phyloP scores from a whole-genome alignment of 345 rosid species.

The Excoecaria agallocha region DNA sequence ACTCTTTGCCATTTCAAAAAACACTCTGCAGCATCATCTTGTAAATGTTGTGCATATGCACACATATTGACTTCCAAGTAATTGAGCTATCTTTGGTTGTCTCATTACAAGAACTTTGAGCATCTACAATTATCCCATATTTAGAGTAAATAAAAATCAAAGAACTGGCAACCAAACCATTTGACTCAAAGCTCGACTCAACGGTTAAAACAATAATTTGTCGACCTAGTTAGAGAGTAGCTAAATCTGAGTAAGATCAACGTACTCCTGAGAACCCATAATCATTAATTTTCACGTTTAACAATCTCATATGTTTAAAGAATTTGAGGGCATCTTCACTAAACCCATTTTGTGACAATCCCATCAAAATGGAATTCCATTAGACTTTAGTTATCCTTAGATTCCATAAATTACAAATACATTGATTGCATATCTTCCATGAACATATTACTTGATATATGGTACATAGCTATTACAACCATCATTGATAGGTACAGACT shows the following conservation, averaged over 20 bases:
- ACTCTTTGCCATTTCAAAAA: slow-evolving; percentile 47
- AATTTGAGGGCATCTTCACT: too few species aligned
- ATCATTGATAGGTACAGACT: slow-evolving; percentile 50
- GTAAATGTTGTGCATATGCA: slow-evolving; percentile 82
- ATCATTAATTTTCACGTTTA: slow-evolving; percentile 49
- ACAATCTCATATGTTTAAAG: slow-evolving; percentile 51
- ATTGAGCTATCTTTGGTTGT: slow-evolving; percentile 48
- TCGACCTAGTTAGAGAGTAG: slow-evolving; percentile 64
- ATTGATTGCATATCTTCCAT: slow-evolving; percentile 39
- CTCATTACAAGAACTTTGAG: slow-evolving; percentile 53
- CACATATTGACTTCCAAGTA: slow-evolving; percentile 67
- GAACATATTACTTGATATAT: slow-evolving; percentile 42
- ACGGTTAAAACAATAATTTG: slow-evolving; percentile 53
- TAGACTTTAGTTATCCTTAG: slow-evolving; percentile 55
- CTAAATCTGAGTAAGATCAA: slow-evolving; percentile 73
- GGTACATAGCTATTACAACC: slow-evolving; percentile 62
- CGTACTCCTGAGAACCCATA: slow-evolving; percentile 69
- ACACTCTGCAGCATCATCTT: too few species aligned
- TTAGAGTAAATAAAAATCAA: slow-evolving; percentile 75
- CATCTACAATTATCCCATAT: slow-evolving; percentile 62
- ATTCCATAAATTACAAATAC: slow-evolving; percentile 51
- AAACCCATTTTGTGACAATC: slow-evolving; percentile 59
- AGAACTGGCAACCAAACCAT: slow-evolving; percentile 72
- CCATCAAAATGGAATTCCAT: slow-evolving; percentile 73
- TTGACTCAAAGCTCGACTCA: slow-evolving; percentile 53